Conservation (phyloP, 139 green algal species). For the Nannochloris sp. region DNA sequence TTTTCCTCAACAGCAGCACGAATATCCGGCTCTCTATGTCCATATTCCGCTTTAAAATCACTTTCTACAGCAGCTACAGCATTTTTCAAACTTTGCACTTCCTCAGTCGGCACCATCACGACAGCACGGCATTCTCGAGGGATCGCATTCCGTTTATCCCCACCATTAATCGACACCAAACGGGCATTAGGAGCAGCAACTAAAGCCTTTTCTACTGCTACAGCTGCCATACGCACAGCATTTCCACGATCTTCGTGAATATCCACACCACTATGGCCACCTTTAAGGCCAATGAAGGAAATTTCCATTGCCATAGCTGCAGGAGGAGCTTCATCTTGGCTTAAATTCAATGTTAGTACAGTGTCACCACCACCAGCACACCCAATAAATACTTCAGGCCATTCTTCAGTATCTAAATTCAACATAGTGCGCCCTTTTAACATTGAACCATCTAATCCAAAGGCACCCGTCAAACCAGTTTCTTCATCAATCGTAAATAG, state of each 20-base stretch:
- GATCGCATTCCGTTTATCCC: constrained; percentile 77
- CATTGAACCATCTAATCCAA: constrained; percentile 44
- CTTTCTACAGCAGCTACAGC: constrained; percentile 2
- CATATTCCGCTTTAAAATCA: constrained; percentile 46
- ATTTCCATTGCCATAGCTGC: constrained; percentile 4
- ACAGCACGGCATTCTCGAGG: constrained; percentile 37
- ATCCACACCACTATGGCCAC: constrained; percentile 53
- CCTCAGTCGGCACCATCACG: constrained; percentile 24
- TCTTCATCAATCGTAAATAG: constrained; percentile 76
- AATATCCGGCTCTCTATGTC: constrained; percentile 34
- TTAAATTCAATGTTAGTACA: constrained; percentile 32
- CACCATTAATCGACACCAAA: constrained; percentile 32
- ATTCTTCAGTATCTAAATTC: constrained; percentile 77
- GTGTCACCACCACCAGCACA: constrained; percentile 63
- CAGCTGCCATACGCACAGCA: constrained; percentile 27
- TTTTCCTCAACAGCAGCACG: neutral
- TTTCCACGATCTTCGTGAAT: constrained; percentile 52
- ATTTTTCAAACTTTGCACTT: neutral
- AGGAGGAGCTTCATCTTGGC: neutral
- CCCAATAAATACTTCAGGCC: constrained; percentile 66
- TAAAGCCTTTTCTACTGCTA: constrained; percentile 9
- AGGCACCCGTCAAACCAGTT: constrained; percentile 52
- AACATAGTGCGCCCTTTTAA: constrained; percentile 55
- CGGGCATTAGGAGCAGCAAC: constrained; percentile 1
- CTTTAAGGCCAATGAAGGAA: constrained; percentile 36